Percentiles rank a stretch among this genome's conserved stretches.
Evolutionary conservation across 495 filamentous ascomycete genomes (phyloP).

Genomic region (Talaromyces stipitatus): DNA sequence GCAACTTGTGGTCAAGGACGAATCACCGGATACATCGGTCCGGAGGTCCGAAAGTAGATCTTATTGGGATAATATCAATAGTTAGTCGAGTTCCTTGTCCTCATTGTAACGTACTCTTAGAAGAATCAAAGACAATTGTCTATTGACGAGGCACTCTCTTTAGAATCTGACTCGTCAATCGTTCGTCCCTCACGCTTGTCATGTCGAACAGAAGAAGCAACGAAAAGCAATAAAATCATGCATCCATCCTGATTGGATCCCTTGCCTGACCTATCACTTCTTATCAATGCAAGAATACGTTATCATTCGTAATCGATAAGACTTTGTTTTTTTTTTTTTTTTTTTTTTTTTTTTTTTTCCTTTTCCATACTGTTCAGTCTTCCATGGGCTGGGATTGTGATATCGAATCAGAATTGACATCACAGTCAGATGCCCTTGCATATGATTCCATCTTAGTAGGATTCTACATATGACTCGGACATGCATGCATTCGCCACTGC

Average conservation of each 20-base stretch:
- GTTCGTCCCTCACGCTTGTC: neutral
- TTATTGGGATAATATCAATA: neutral
- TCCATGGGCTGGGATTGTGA: neutral
- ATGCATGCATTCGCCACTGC: neutral
- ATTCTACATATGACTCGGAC: neutral
- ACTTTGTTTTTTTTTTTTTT: neutral
- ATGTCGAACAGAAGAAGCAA: too few species aligned
- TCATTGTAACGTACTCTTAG: too few species aligned
- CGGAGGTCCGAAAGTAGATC: neutral
- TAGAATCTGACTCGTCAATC: neutral
- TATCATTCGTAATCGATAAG: neutral
- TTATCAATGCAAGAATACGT: neutral
- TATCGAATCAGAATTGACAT: neutral
- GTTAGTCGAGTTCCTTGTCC: too few species aligned
- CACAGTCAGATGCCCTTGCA: neutral
- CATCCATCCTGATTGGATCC: neutral
- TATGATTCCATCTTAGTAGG: neutral
- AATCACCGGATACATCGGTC: neutral
- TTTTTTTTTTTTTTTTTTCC: neutral
- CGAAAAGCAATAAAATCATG: neutral
- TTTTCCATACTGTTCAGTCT: too few species aligned
- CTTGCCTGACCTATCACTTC: neutral
- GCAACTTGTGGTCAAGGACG: neutral
- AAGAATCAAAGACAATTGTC: too few species aligned
- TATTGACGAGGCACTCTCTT: too few species aligned